Conservation (phyloP, 257 asterid species). For the Asclepias syriaca region DNA sequence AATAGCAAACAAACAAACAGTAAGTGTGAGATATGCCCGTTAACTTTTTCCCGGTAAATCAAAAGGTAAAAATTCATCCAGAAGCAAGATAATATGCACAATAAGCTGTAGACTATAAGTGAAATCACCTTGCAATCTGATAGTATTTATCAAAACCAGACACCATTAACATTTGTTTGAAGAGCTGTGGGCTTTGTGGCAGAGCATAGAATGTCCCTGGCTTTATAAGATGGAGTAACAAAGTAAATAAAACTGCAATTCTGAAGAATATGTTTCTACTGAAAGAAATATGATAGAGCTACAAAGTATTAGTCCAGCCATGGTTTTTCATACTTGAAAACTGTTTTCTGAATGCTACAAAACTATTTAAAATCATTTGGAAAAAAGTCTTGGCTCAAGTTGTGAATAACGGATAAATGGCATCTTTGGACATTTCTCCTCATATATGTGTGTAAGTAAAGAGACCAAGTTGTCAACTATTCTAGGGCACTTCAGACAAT, state of each 20-base stretch:
- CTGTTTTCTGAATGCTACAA: neutral
- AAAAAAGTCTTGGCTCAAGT: neutral
- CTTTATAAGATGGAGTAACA: conserved; percentile 45
- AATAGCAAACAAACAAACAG: conserved; percentile 14
- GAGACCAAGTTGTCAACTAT: too few relatives aligned
- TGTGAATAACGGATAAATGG: neutral
- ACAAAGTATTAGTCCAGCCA: neutral
- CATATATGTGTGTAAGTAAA: too few relatives aligned
- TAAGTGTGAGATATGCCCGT: neutral
- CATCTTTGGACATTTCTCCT: too few relatives aligned
- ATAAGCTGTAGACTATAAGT: conserved; percentile 6
- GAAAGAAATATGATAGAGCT: neutral
- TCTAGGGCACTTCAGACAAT: too few relatives aligned
- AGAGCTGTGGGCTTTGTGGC: conserved; percentile 99
- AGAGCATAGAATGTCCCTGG: conserved; percentile 94
- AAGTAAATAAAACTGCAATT: conserved; percentile 19
- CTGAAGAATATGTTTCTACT: conserved; percentile 18
- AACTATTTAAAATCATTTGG: neutral
- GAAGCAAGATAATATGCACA: neutral
- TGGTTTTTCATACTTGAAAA: neutral
- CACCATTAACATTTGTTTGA: conserved; percentile 99
- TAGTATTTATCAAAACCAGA: conserved; percentile 90
- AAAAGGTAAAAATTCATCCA: conserved; percentile 4
- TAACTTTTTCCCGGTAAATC: neutral
- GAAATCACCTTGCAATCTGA: conserved; percentile 85